Evolutionary conservation across 2,329 filamentous ascomycete species (phyloP).

Genomic region (Xylaria sp.): DNA sequence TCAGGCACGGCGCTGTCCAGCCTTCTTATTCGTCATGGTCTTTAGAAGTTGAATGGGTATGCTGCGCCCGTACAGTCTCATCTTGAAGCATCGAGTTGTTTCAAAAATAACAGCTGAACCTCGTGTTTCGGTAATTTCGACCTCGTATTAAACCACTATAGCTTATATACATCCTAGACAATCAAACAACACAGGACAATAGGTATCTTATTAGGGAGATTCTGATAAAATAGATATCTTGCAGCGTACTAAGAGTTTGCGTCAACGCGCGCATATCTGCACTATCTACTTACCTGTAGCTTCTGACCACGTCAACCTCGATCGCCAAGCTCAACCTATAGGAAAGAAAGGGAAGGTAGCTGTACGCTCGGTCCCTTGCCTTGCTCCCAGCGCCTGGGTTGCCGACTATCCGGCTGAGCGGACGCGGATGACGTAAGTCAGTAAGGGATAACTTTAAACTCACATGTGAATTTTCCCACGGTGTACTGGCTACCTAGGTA

Average conservation of each 20-base stretch:
- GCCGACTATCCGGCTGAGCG: neutral
- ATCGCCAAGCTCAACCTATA: conserved; percentile 6
- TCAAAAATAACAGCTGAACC: conserved; percentile 14
- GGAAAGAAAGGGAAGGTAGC: neutral
- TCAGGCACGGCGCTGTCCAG: neutral
- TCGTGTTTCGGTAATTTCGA: neutral
- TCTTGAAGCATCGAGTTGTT: neutral
- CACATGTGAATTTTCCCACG: neutral
- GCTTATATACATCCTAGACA: neutral
- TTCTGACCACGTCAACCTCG: neutral
- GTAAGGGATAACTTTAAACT: neutral
- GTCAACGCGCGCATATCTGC: neutral
- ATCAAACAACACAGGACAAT: neutral
- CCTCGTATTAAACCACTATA: conserved; percentile 15
- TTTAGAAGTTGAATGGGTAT: neutral
- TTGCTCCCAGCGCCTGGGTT: neutral
- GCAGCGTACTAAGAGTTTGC: neutral
- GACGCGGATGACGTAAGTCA: conserved; percentile 22
- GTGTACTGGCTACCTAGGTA: neutral
- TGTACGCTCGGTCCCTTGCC: conserved; percentile 3
- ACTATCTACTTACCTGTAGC: neutral
- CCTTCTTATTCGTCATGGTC: neutral
- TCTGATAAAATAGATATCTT: neutral
- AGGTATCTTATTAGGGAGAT: neutral
- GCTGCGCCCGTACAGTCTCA: conserved; percentile 7